These are phyloP conservation scores for Adenanthera pavonina DNA, from an alignment of 306 rosid species.

Conservation along the genomic window DNA sequence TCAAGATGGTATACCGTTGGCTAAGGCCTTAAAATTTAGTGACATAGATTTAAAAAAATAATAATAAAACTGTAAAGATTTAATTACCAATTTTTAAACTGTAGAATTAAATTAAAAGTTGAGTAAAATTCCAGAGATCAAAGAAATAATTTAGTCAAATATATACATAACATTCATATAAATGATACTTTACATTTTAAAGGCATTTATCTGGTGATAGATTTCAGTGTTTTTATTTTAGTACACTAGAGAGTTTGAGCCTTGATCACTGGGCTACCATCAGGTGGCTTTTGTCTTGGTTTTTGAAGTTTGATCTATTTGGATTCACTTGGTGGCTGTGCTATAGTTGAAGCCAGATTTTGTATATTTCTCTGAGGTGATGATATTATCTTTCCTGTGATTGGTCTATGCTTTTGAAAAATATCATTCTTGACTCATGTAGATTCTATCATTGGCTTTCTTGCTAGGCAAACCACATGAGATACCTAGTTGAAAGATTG, in stretches of 20 bases:
- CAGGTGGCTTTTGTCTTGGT: background rate
- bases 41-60: too few species aligned
- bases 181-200: background rate
- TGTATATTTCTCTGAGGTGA: background rate
- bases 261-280: too few species aligned
- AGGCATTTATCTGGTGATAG: slow-evolving; percentile 17
- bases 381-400: slow-evolving; percentile 32
- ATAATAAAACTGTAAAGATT: too few species aligned
- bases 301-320: slow-evolving; percentile 7
- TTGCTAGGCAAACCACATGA: background rate
- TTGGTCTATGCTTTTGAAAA: background rate
- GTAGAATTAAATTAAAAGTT: too few species aligned
- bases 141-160: background rate
- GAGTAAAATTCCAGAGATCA: too few species aligned
- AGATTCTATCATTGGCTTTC: background rate
- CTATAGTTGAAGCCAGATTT: slow-evolving; percentile 16
- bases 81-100: too few species aligned
- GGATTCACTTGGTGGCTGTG: slow-evolving; percentile 9
- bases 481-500: background rate
- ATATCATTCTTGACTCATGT: background rate
- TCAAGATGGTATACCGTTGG: too few species aligned
- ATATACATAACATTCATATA: background rate
- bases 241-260: too few species aligned
- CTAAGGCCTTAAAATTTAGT: too few species aligned
- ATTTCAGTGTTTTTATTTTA: too few species aligned